A percentile compares a stretch with the other conserved stretches of the same genome.
These are phyloP conservation scores for Teratosphaeria zuluensis DNA, from an alignment of 2,329 filamentous ascomycete genomes.

Conservation along the genomic window DNA sequence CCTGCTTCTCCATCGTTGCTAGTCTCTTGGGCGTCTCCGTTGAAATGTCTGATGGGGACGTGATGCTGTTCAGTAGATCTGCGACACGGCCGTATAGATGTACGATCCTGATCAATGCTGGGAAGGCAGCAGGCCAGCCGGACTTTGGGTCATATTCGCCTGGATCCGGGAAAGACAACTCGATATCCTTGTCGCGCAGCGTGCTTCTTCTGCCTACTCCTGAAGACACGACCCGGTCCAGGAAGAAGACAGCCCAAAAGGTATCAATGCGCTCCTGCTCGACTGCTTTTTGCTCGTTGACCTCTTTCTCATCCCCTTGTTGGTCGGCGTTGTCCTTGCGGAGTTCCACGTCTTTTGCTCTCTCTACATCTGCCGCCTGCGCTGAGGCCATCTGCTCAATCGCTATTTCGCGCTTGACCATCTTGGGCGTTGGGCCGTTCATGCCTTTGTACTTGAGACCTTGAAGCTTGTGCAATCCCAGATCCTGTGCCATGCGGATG, in stretches of 20 bases:
- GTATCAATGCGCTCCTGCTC: slow-evolving; percentile 79
- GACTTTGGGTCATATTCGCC: slow-evolving; percentile 45
- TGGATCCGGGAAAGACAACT: slow-evolving; percentile 57
- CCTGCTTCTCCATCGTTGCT: slow-evolving; percentile 66
- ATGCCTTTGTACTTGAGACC: slow-evolving; percentile 54
- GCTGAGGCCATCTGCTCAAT: slow-evolving; percentile 4
- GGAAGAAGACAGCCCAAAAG: slow-evolving; percentile 82
- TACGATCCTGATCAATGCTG: slow-evolving; percentile 71
- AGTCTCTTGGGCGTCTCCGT: slow-evolving; percentile 63
- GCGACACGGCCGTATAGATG: slow-evolving; percentile 78
- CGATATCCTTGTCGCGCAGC: slow-evolving; percentile 74
- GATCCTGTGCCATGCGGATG: slow-evolving; percentile 70
- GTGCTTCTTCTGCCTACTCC: slow-evolving; percentile 79
- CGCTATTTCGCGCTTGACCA: slow-evolving; percentile 34
- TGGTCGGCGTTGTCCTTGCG: slow-evolving; percentile 21
- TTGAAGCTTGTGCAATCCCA: slow-evolving; percentile 73
- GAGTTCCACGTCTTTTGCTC: neutral
- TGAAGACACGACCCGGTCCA: slow-evolving; percentile 79
- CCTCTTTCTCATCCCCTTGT: slow-evolving; percentile 1
- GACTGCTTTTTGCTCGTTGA: slow-evolving; percentile 46
- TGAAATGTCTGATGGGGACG: slow-evolving; percentile 63
- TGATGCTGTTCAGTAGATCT: slow-evolving; percentile 74
- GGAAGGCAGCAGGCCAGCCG: slow-evolving; percentile 68
- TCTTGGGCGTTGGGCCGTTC: slow-evolving; percentile 46
- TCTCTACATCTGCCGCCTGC: neutral